Conservation (phyloP, 257 asterid genomes). For the Eucommia ulmoides region DNA sequence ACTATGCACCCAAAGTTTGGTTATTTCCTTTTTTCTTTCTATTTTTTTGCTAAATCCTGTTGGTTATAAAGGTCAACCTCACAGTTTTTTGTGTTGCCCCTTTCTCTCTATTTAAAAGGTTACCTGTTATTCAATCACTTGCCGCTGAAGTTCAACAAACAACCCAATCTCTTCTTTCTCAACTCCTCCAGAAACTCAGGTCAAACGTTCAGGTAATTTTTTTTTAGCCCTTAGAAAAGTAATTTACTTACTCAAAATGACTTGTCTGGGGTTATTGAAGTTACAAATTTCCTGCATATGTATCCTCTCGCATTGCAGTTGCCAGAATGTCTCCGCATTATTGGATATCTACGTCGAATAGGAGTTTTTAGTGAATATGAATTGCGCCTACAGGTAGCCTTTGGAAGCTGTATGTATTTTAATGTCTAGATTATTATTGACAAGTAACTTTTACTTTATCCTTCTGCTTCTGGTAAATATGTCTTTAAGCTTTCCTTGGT, state of each 20-base stretch:
- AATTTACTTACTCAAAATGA: too few species aligned
- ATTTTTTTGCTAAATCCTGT: slow-evolving; percentile 8
- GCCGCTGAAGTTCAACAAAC: slow-evolving; percentile 84
- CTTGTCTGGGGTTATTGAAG: neutral
- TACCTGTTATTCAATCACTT: slow-evolving; percentile 92
- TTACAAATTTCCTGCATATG: slow-evolving; percentile 3
- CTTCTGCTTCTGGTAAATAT: slow-evolving; percentile 16
- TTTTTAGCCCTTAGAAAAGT: neutral
- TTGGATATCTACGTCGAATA: slow-evolving; percentile 93
- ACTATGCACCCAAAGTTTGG: slow-evolving; percentile 95
- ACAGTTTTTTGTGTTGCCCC: too few species aligned
- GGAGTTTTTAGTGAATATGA: slow-evolving; percentile 93
- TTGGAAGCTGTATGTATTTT: too few species aligned
- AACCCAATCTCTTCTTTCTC: slow-evolving; percentile 92
- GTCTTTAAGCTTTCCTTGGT: neutral
- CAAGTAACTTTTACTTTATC: slow-evolving; percentile 68
- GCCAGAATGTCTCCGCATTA: slow-evolving; percentile 94
- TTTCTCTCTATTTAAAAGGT: slow-evolving; percentile 81
- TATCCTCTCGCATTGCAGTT: slow-evolving; percentile 31
- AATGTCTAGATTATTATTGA: slow-evolving; percentile 36
- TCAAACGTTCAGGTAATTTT: slow-evolving; percentile 78
- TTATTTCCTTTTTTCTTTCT: slow-evolving; percentile 14
- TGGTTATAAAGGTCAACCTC: slow-evolving; percentile 12
- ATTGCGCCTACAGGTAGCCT: slow-evolving; percentile 86
- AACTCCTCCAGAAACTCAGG: slow-evolving; percentile 90